Conservation (phyloP, 1,284 basidiomycete species). For the Volvariella volvacea region DNA sequence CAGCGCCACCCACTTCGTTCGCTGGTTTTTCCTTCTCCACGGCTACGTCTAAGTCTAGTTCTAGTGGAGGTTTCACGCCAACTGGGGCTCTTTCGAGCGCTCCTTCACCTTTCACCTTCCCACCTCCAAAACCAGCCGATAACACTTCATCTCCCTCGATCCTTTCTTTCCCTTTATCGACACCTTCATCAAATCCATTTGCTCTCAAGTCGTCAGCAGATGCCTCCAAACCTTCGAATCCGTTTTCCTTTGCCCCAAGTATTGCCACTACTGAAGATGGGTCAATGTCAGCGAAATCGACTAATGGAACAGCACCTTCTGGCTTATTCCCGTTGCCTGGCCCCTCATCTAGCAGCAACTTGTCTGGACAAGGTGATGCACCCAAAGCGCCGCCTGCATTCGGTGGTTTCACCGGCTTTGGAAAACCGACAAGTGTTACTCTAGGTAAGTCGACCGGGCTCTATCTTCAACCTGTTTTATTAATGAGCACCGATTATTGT, state of each 20-base stretch:
- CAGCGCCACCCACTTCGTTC: conserved; percentile 34
- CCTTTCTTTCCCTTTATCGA: conserved; percentile 5
- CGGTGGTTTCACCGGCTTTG: conserved; percentile 17
- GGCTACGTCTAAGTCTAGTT: too few relatives aligned
- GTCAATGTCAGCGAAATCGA: conserved; percentile 7
- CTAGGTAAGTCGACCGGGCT: conserved; percentile 56
- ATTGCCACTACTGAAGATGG: too few relatives aligned
- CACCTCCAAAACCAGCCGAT: conserved; percentile 10
- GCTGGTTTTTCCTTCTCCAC: conserved; percentile 9
- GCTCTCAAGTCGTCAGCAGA: conserved; percentile 7
- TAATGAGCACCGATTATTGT: conserved; percentile 15
- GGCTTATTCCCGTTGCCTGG: background rate
- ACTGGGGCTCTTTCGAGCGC: conserved; percentile 2
- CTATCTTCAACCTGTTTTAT: conserved; percentile 33
- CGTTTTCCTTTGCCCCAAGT: conserved; percentile 1
- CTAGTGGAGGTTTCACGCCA: conserved; percentile 17
- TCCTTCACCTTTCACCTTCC: conserved; percentile 16
- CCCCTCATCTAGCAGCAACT: too few relatives aligned
- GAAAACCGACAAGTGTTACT: conserved; percentile 29
- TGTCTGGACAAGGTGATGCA: background rate
- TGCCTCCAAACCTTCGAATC: conserved; percentile 4
- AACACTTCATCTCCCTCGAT: conserved; percentile 7
- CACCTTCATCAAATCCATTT: conserved; percentile 11
- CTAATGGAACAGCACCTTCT: conserved; percentile 2
- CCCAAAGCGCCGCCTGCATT: conserved; percentile 17